Evolutionary conservation across 2,329 filamentous ascomycete species (phyloP).

Genomic region (Ciborinia camelliae): DNA sequence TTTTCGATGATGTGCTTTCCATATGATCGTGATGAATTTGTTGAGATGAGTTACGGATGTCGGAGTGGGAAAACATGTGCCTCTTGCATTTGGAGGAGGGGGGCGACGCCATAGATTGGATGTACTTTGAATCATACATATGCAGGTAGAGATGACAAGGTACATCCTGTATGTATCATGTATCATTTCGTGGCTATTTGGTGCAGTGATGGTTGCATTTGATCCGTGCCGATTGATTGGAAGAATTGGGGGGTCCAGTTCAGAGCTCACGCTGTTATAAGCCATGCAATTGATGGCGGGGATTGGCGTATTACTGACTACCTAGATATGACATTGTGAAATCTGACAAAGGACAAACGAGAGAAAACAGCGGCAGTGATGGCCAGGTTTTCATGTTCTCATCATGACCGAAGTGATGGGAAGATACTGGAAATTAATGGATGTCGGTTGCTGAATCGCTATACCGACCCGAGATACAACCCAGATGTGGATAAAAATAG

Average conservation of each 20-base stretch:
- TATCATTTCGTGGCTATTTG: constrained; percentile 2
- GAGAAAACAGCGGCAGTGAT: not conserved
- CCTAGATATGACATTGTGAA: not conserved
- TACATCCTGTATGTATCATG: constrained; percentile 12
- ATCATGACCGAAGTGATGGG: not conserved
- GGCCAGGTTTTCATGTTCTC: not conserved
- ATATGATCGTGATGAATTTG: not conserved
- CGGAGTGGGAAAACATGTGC: not conserved
- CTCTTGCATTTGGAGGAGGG: not conserved
- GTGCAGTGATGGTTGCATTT: not conserved
- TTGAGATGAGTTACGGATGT: not conserved
- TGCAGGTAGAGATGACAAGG: constrained; percentile 11
- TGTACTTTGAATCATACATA: constrained; percentile 2
- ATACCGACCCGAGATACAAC: not conserved
- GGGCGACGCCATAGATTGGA: not conserved
- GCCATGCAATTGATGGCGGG: constrained; percentile 13
- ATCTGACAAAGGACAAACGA: not conserved
- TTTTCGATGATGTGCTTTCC: not conserved
- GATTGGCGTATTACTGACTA: not conserved
- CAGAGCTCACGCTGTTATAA: constrained; percentile 17
- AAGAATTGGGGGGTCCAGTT: constrained; percentile 2
- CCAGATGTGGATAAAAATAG: constrained; percentile 3
- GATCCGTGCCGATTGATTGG: constrained; percentile 1
- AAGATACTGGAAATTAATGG: not conserved
- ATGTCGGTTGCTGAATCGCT: not conserved